Conservation (phyloP, 148 eudicot genomes). For the Gaultheria prostrata region DNA sequence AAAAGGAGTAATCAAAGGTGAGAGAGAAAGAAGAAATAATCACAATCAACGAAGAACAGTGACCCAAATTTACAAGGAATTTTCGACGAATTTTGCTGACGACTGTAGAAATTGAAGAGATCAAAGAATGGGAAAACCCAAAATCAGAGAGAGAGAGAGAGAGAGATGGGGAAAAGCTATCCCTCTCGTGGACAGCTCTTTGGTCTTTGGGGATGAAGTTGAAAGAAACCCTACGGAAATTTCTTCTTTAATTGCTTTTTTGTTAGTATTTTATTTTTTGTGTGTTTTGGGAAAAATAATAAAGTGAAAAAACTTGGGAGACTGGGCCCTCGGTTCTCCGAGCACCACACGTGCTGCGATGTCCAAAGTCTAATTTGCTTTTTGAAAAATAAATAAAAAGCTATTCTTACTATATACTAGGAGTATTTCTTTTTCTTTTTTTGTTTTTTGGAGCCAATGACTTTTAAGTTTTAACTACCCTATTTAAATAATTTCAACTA, state of each 20-base stretch:
- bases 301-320: constrained; percentile 13
- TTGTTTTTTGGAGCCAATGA: neutral
- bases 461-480: neutral
- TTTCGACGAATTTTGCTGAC: neutral
- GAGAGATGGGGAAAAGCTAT: constrained; percentile 5
- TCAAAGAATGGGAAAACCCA: constrained; percentile 10
- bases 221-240: constrained; percentile 29
- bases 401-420: too few relatives aligned
- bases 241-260: neutral
- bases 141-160: neutral
- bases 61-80: constrained; percentile 6
- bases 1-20: constrained; percentile 5
- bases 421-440: neutral
- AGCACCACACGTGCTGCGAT: constrained; percentile 45
- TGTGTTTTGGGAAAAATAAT: neutral
- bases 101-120: neutral
- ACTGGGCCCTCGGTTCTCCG: constrained; percentile 27
- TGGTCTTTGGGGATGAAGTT: constrained; percentile 25
- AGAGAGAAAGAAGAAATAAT: constrained; percentile 3
- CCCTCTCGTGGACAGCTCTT: constrained; percentile 22
- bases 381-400: neutral
- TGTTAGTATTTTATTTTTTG: neutral
- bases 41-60: constrained; percentile 14
- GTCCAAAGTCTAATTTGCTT: constrained; percentile 20
- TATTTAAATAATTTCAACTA: neutral